Evolutionary conservation across 2,329 filamentous ascomycete genomes (phyloP), one percentile per base, ranked within the genome.

Genomic region (Hymenoscyphus salicellus): DNA sequence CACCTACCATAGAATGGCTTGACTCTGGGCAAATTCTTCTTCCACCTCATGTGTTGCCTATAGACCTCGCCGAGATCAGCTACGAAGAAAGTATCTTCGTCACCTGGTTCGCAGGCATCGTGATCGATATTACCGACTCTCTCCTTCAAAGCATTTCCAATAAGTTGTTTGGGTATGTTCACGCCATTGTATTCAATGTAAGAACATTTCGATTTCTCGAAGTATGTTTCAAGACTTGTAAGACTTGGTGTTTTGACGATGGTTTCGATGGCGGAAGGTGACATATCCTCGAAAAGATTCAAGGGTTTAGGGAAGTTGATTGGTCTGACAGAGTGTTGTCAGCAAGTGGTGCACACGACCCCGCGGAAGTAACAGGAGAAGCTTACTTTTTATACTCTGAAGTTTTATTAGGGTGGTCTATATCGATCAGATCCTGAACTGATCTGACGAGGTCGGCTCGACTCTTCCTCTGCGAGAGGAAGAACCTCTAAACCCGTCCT

Each of bases 381-480:
- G 52, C 28, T 56, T 69, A 69, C 63, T 61, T 72, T 26, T 68
- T 68, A 59, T 71, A 63, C 65, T 71, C 65, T 66, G 66, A 74
- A 75, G 75, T 71, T 73, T 78, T 89, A 82, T 93, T 98, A 98
- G 79, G 95, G 95, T 81, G 95, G 95, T 87, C 92, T 90, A 83
- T 93, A 96, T 82, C 89, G 90, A 84, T 92, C 91, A 86, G 92
- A 90, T 89, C 89, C 92, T 86, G 91, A 85, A 85, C 84, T 89
- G 86, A 89, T 88, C 87, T 91, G 91, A 89, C 92, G 90, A 92
- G 91, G 92, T 90, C 92, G 94, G 90, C 90, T 92, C 91, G 93
- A 97, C 92, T 95, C 95, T 96, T 94, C 95, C 95, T 93, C 94
- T 81, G 83, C 84, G 83, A 95, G 94, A 97, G 93, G 94, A 98